These are phyloP conservation scores for Xylariaceae sp. DNA, from an alignment of 2,329 filamentous ascomycete genomes.

Conservation along the genomic window DNA sequence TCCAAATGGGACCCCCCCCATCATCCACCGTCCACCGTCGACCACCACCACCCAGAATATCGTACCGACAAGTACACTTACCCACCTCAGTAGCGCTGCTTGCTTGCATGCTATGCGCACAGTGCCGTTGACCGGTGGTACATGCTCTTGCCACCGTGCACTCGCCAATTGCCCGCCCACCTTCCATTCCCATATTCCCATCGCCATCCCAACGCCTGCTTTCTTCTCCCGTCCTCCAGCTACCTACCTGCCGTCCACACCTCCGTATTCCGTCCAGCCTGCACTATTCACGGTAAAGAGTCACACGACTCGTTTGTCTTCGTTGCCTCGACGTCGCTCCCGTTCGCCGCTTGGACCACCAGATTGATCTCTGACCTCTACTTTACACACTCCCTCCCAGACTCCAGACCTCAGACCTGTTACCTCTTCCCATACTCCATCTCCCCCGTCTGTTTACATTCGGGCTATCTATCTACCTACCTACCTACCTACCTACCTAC, in stretches of 20 bases:
- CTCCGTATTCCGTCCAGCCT: too few relatives aligned
- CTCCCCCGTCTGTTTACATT: background rate
- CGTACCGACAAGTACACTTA: background rate
- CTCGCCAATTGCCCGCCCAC: background rate
- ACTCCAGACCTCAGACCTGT: too few relatives aligned
- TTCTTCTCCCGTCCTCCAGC: background rate
- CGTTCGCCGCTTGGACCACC: constrained; percentile 18
- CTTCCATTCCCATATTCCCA: constrained; percentile 4
- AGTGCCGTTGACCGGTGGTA: background rate
- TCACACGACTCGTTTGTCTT: constrained; percentile 8
- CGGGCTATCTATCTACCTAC: background rate
- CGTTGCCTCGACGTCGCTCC: constrained; percentile 20
- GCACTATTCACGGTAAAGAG: constrained; percentile 10
- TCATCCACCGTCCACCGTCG: background rate
- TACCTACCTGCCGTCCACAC: constrained; percentile 3
- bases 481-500: background rate
- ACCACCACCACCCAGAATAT: background rate
- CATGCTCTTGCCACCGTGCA: background rate
- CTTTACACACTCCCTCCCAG: background rate
- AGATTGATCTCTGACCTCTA: background rate
- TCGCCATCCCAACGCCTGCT: constrained; percentile 16
- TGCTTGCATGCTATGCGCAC: background rate
- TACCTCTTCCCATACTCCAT: background rate
- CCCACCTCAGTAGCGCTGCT: background rate
- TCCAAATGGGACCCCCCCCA: background rate